A percentile compares a stretch with the other conserved stretches of the same genome.
These are phyloP conservation scores for Ganoderma boninense DNA, from an alignment of 1,284 basidiomycete genomes.

Conservation along the genomic window DNA sequence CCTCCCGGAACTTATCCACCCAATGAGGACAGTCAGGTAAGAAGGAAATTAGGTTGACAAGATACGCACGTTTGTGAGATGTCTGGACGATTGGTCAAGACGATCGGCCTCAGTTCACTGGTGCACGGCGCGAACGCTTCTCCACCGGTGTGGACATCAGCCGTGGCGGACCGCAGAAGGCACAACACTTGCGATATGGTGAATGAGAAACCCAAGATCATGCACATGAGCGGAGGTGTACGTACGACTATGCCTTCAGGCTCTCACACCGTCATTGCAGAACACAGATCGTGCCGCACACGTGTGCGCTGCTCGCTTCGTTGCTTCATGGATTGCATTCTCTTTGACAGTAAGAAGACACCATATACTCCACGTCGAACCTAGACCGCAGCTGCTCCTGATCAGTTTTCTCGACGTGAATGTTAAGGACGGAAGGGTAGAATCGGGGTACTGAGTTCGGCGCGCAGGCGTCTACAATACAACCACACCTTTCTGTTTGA, in stretches of 20 bases:
- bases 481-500: not conserved
- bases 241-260: constrained; percentile 8
- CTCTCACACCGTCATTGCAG: constrained; percentile 14
- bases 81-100: not conserved
- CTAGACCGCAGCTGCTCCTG: not conserved
- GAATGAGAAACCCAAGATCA: constrained; percentile 1
- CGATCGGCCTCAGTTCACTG: constrained; percentile 11
- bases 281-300: not conserved
- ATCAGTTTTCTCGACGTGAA: not conserved
- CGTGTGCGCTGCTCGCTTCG: not conserved
- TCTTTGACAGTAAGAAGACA: not conserved
- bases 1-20: not conserved
- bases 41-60: not conserved
- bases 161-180: constrained; percentile 14
- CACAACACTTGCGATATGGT: not conserved
- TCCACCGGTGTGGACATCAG: not conserved
- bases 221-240: constrained; percentile 17
- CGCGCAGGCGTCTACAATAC: not conserved
- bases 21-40: not conserved
- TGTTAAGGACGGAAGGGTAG: not conserved
- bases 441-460: not conserved
- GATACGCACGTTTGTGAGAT: constrained; percentile 18
- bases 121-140: not conserved
- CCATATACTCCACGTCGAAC: not conserved
- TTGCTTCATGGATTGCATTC: not conserved